Evolutionary conservation across 495 filamentous ascomycete genomes (phyloP), one percentile per base, ranked within the genome.

Genomic region (Xylaria cubensis): DNA sequence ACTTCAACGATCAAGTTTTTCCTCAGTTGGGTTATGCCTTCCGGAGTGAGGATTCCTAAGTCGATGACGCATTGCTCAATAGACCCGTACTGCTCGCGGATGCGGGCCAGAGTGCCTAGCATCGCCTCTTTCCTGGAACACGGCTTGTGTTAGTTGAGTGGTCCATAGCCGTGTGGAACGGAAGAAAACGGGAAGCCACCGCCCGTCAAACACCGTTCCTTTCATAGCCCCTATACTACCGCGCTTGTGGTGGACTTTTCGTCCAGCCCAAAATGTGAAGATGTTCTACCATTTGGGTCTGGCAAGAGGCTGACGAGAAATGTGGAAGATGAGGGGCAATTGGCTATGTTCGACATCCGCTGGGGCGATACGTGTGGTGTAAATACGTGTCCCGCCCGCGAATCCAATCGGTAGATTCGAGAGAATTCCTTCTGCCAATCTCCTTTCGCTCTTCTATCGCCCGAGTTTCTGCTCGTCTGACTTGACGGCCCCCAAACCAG

Each of bases 51-150:
- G 26, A 86, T 82, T 76, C 86, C 86, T 39, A 86, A 75, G n/a
- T 82, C 78, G 65, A 82, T 72, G 55, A 90, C 73, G 77, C 90
- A 92, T 44, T 74, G 73, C 77, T 90, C 89, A 24, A 84, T 85
- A 17, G 88, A 84, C 10, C 89, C 90, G 77, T 86, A 89, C 72
- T 81, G 83, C 59, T 82, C 79, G 32, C 83, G 79, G 34, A 92
- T 75, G 74, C 86, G 82, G 67, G 79, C 75, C 24, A 92, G 69
- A 6, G 85, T 86, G 26, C 76, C 78, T 29, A 89, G 53, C 89
- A 92, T 91, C 69, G 81, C 83, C 67, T 86, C 84, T 51, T 80
- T 83, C 39, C 87, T 89, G 61, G 67, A 64, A 51, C 51, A 39
- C 32, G 21, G 26, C 29, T 2, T 13, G 8, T n/a, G 63, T 72